Evolutionary conservation across 129 eudicot species (phyloP).

Genomic region (Smallanthus sonchifolius): DNA sequence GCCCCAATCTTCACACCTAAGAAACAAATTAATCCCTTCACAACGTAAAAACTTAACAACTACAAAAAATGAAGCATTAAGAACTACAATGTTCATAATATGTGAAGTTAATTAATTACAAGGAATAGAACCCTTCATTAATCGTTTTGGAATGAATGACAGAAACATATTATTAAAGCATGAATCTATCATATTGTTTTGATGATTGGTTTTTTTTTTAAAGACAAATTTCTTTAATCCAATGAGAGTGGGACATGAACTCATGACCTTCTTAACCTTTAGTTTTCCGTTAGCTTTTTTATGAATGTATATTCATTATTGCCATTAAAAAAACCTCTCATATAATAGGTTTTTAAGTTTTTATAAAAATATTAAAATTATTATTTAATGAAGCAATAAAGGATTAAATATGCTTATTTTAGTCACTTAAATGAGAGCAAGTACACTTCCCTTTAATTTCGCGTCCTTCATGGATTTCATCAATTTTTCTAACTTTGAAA

Average conservation of each 20-base stretch:
- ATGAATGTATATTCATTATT: too few species aligned
- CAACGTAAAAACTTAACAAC: not conserved
- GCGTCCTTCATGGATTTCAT: conserved; percentile 52
- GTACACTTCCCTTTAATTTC: conserved; percentile 35
- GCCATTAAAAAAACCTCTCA: not conserved
- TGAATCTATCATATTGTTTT: not conserved
- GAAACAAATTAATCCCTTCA: not conserved
- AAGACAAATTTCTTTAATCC: too few species aligned
- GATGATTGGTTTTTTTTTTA: too few species aligned
- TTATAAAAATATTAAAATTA: not conserved
- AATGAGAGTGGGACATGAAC: too few species aligned
- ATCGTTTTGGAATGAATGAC: too few species aligned
- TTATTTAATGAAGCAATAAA: not conserved
- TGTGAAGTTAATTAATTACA: not conserved
- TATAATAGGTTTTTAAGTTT: not conserved
- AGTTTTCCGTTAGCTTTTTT: too few species aligned
- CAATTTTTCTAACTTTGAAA: conserved; percentile 38
- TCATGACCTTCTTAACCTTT: too few species aligned
- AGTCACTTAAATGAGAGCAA: conserved; percentile 8
- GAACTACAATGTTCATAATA: not conserved
- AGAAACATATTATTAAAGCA: too few species aligned
- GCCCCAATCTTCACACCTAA: not conserved
- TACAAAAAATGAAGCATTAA: not conserved
- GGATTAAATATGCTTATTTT: not conserved
- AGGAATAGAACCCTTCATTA: too few species aligned